Evolutionary conservation across 148 eudicot genomes (phyloP), one percentile per base, ranked within the genome.

Genomic region (Rhododendron ovatum): DNA sequence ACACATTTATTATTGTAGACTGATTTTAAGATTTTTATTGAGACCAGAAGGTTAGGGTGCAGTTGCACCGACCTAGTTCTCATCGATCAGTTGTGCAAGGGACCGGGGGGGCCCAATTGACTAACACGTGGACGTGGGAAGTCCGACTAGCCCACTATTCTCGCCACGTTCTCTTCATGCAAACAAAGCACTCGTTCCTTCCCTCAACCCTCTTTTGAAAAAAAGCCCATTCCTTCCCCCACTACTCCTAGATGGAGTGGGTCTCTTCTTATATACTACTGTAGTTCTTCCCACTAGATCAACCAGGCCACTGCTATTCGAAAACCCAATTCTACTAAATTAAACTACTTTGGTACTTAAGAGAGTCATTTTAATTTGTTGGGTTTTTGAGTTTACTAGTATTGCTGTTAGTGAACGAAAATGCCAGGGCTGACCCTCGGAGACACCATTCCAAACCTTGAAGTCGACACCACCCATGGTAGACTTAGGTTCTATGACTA

Each of bases 381-480:
- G 45, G 45, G 45, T 41, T 41, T 41, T 41, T 41, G 7, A 41
- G 45, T 41, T 41, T 41, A 41, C 1, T 37, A 2, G 39, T 37
- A 37, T 37, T 37, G 39, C 45, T 41, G 45, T 6, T 41, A 41
- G 45, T 41, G 7, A 5, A 5, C 45, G 45, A 84, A 89, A 86
- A 96, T 93, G 98, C 98, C 98, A 33, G 98, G 98, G 3, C 86
- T 94, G 15, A 96, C 98, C 14, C 88, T 96, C 5, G 98, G 98
- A 85, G 98, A 96, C 88, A 85, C 88, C 5, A 87, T 96, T 71
- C 98, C 98, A 7, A 88, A 96, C 85, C 92, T 96, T 28, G 81
- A 92, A 88, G 93, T 94, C 10, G 94, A 96, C 50, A 96, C 96
- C 12, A 96, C 98, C 8, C 92, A 92, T 53, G 98, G 98, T 43